Conservation (phyloP, 2,329 filamentous ascomycete genomes). For the Triangularia setosa region DNA sequence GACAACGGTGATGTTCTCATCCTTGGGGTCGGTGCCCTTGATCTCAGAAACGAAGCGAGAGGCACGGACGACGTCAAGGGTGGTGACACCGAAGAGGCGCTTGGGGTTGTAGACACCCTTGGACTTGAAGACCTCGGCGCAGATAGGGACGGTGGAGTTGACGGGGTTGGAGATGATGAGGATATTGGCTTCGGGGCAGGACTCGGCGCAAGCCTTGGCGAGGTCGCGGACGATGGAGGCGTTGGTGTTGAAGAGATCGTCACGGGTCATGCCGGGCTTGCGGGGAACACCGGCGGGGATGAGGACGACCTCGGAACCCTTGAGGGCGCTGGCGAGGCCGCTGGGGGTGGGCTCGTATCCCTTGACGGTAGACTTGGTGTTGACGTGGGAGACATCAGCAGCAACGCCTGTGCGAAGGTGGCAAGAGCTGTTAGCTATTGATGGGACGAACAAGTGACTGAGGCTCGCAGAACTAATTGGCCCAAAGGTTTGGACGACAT, state of each 20-base stretch:
- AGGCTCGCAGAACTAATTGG: not conserved
- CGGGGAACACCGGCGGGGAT: constrained; percentile 98
- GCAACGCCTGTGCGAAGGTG: constrained; percentile 69
- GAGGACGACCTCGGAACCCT: constrained; percentile 87
- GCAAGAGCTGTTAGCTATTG: constrained; percentile 20
- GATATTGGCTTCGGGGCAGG: constrained; percentile 87
- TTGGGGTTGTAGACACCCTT: constrained; percentile 97
- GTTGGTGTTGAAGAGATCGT: constrained; percentile 99
- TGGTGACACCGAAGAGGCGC: constrained; percentile 98
- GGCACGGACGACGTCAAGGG: constrained; percentile 96
- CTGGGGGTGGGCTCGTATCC: constrained; percentile 77
- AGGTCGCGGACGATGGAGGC: constrained; percentile 98
- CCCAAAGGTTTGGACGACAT: constrained; percentile 37
- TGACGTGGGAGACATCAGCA: constrained; percentile 97
- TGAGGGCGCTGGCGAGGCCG: constrained; percentile 75
- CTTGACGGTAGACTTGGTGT: constrained; percentile 93
- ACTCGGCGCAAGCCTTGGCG: constrained; percentile 87
- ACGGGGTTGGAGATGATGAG: constrained; percentile 98
- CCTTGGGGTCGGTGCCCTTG: constrained; percentile 83
- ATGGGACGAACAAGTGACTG: constrained; percentile 19
- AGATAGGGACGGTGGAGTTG: constrained; percentile 99
- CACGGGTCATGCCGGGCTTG: constrained; percentile 99
- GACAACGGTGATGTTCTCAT: constrained; percentile 93
- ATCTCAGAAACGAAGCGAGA: constrained; percentile 96
- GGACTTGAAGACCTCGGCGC: constrained; percentile 93